These are phyloP conservation scores for Sordaria brevicollis DNA, from an alignment of 495 filamentous ascomycete species.

Conservation along the genomic window DNA sequence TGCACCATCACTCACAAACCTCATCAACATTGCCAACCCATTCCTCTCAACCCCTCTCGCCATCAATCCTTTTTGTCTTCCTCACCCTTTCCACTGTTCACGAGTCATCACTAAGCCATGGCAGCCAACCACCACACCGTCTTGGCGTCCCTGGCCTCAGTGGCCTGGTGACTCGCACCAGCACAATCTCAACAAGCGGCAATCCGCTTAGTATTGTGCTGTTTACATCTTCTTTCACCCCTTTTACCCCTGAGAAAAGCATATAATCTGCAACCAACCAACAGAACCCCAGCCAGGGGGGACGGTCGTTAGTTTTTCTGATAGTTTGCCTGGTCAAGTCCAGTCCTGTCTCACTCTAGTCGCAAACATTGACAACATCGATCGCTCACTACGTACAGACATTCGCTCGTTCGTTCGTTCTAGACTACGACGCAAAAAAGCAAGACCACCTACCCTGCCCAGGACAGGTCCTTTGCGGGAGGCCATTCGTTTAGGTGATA, in stretches of 20 bases:
- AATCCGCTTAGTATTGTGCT: background rate
- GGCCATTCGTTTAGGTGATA: too few relatives aligned
- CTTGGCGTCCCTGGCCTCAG: background rate
- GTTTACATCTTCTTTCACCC: background rate
- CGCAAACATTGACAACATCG: background rate
- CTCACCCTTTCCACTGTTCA: background rate
- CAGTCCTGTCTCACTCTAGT: too few relatives aligned
- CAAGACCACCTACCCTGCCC: too few relatives aligned
- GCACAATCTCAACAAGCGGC: background rate
- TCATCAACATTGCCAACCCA: background rate
- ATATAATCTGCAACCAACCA: background rate
- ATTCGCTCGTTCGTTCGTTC: too few relatives aligned
- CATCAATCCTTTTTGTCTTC: background rate
- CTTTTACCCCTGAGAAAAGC: background rate
- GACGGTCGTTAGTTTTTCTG: background rate
- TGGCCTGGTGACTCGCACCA: background rate
- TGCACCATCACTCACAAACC: background rate
- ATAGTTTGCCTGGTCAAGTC: background rate
- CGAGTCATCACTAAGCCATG: background rate
- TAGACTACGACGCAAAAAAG: too few relatives aligned
- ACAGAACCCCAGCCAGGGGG: background rate
- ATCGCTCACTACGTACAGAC: background rate
- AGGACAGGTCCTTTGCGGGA: too few relatives aligned
- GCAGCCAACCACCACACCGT: background rate
- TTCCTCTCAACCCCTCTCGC: background rate